Evolutionary conservation across 805 yeast genomes (phyloP).

Genomic region (Lipomyces orientalis): DNA sequence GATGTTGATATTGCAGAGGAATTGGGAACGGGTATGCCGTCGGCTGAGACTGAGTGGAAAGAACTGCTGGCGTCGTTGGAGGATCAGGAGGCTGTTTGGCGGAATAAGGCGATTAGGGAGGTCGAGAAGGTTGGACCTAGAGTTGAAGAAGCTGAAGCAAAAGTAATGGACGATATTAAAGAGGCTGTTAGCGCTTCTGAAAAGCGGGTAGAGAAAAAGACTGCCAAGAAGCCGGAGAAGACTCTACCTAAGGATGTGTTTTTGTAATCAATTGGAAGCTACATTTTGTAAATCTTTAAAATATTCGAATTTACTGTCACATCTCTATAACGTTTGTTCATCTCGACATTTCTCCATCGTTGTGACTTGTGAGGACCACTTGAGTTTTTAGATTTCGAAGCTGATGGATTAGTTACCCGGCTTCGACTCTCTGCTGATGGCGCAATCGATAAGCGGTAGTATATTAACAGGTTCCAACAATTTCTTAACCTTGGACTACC

Average conservation of each 20-base stretch:
- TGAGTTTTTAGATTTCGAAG: too few relatives aligned
- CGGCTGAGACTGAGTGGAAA: conserved; percentile 31
- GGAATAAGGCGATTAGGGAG: conserved; percentile 9
- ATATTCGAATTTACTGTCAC: not conserved
- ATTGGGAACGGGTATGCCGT: conserved; percentile 31
- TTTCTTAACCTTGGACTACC: too few relatives aligned
- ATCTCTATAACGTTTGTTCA: not conserved
- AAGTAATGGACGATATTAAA: not conserved
- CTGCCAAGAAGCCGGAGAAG: not conserved
- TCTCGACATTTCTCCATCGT: too few relatives aligned
- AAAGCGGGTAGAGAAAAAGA: not conserved
- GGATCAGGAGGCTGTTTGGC: conserved; percentile 20
- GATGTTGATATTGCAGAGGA: conserved; percentile 31
- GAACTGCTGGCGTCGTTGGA: conserved; percentile 23
- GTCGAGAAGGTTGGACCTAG: not conserved
- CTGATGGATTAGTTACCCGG: not conserved
- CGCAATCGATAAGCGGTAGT: not conserved
- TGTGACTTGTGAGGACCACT: too few relatives aligned
- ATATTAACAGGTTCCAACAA: not conserved
- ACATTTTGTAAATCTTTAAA: not conserved
- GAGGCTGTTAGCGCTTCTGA: not conserved
- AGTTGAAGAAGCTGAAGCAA: not conserved
- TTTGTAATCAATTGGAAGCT: conserved; percentile 6
- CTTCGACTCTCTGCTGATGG: not conserved
- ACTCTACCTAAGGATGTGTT: conserved; percentile 20